phyloP scores from a whole-genome alignment of 768 basidiomycete genomes.

The Suillus sp. region DNA sequence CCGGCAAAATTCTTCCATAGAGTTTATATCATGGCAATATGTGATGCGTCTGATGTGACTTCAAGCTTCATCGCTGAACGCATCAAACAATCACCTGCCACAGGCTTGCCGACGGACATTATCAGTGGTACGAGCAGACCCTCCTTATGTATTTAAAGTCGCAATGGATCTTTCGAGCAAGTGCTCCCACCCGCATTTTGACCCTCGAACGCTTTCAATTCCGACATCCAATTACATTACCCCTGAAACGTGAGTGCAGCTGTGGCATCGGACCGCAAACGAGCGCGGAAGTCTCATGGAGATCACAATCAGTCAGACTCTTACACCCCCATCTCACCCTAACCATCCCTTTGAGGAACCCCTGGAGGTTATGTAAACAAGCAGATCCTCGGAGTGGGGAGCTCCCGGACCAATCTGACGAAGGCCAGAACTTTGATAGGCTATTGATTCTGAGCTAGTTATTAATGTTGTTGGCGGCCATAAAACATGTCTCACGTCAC shows the following conservation, averaged over 20 bases:
- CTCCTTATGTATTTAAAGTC: neutral
- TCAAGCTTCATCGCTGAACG: neutral
- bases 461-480: neutral
- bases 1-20: constrained; percentile 69
- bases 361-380: constrained; percentile 26
- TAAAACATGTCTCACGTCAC: neutral
- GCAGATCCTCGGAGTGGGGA: constrained; percentile 15
- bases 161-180: neutral
- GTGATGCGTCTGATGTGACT: neutral
- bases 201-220: neutral
- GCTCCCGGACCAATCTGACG: neutral
- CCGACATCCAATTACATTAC: neutral
- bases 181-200: neutral
- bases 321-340: neutral
- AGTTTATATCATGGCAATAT: neutral
- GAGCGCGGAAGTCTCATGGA: constrained; percentile 1
- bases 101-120: neutral
- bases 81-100: neutral
- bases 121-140: neutral
- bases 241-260: constrained; percentile 8
- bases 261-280: neutral
- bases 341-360: constrained; percentile 23
- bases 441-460: neutral
- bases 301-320: constrained; percentile 18
- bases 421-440: neutral